phyloP scores from a whole-genome alignment of 176 grass and related monocot genomes.

The Hsuehochloa calcarea region DNA sequence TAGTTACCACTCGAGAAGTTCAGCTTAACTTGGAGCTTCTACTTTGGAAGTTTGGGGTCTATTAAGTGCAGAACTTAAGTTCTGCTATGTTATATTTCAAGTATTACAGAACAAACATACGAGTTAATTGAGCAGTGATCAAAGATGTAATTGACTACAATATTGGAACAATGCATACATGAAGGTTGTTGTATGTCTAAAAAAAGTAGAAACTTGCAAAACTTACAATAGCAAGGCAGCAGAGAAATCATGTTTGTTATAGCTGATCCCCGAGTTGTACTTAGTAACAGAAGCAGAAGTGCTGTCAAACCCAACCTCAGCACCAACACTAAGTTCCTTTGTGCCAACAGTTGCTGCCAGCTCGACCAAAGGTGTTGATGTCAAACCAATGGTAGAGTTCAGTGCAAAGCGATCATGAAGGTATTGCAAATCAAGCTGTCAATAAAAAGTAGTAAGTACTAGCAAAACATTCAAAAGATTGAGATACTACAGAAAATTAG shows the following conservation, averaged over 20 bases:
- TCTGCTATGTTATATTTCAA: neutral
- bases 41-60: neutral
- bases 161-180: neutral
- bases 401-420: constrained; percentile 52
- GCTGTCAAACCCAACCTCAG: constrained; percentile 90
- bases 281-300: constrained; percentile 80
- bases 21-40: neutral
- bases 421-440: constrained; percentile 89
- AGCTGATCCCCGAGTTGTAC: constrained; percentile 81
- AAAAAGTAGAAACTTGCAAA: neutral
- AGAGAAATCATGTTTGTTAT: constrained; percentile 75
- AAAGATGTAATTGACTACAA: neutral
- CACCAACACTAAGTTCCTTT: constrained; percentile 61
- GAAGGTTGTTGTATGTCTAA: neutral
- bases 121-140: neutral
- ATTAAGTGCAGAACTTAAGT: neutral
- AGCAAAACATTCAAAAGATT: neutral
- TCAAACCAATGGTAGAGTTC: constrained; percentile 71
- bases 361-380: constrained; percentile 70
- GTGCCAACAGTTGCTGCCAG: constrained; percentile 61
- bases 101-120: neutral
- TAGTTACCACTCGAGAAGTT: neutral
- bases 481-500: neutral
- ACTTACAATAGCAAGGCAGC: constrained; percentile 67
- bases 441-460: constrained; percentile 7